phyloP scores from a whole-genome alignment of 495 filamentous ascomycete species.

The Daldinia grandis region DNA sequence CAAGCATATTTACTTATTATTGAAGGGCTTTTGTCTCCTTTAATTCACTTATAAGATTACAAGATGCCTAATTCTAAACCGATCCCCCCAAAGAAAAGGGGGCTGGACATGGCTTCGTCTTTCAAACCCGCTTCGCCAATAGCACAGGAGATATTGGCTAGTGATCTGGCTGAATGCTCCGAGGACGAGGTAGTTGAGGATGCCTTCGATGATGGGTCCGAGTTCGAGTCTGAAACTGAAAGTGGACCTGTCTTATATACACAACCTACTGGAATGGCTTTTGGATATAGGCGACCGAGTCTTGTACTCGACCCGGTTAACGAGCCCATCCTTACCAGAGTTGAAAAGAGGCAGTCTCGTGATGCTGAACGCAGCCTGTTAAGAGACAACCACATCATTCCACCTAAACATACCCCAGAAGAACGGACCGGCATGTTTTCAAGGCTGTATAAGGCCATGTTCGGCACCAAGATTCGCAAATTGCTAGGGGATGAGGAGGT shows the following conservation, averaged over 20 bases:
- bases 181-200: conserved; percentile 57
- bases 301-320: conserved; percentile 55
- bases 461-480: conserved; percentile 55
- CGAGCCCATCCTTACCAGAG: conserved; percentile 62
- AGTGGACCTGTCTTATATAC: conserved; percentile 74
- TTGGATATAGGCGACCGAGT: conserved; percentile 61
- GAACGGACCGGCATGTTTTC: conserved; percentile 29
- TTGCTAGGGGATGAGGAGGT: conserved; percentile 45
- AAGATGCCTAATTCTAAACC: conserved; percentile 37
- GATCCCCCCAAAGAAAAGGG: conserved; percentile 28
- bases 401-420: conserved; percentile 63
- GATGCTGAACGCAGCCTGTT: conserved; percentile 78
- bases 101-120: conserved; percentile 42
- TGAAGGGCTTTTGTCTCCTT: background rate
- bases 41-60: background rate
- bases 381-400: conserved; percentile 78
- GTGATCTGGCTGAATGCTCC: conserved; percentile 69
- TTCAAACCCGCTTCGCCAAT: conserved; percentile 69
- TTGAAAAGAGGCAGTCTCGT: conserved; percentile 69
- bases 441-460: conserved; percentile 51
- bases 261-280: conserved; percentile 70
- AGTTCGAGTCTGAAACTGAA: conserved; percentile 44
- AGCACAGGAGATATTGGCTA: conserved; percentile 73
- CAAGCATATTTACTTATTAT: conserved; percentile 3
- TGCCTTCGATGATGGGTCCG: conserved; percentile 54